Conservation (phyloP, 2,329 filamentous ascomycete species). For the Grosmannia clavigera region DNA sequence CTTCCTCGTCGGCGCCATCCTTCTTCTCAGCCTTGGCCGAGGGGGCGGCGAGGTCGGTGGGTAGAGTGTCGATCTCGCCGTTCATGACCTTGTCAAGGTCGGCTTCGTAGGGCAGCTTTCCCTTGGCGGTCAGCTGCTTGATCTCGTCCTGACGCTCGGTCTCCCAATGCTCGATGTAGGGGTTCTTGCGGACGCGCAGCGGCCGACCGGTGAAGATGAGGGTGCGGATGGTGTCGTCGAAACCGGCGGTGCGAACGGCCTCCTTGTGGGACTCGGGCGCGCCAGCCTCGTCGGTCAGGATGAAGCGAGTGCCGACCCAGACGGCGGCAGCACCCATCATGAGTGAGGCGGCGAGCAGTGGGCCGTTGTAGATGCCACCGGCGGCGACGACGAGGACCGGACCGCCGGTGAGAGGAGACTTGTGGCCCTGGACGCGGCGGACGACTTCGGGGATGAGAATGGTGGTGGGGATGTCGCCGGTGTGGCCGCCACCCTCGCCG, state of each 20-base stretch:
- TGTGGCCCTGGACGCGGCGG: constrained; percentile 66
- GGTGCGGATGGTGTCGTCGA: constrained; percentile 92
- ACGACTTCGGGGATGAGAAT: constrained; percentile 89
- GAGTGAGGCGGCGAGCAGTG: constrained; percentile 76
- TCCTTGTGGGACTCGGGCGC: constrained; percentile 92
- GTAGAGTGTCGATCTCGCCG: constrained; percentile 52
- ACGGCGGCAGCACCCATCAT: constrained; percentile 88
- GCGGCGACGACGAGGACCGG: constrained; percentile 88
- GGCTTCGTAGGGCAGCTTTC: constrained; percentile 83
- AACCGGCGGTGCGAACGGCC: constrained; percentile 78
- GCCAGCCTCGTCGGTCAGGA: constrained; percentile 86
- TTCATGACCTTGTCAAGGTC: constrained; percentile 72
- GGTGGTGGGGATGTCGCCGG: constrained; percentile 83
- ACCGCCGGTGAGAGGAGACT: constrained; percentile 73
- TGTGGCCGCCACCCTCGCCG: constrained; percentile 94
- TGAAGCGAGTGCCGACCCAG: constrained; percentile 95
- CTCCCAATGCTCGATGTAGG: constrained; percentile 95
- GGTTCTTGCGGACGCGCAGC: constrained; percentile 82
- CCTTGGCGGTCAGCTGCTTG: constrained; percentile 80
- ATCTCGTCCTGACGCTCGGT: constrained; percentile 82
- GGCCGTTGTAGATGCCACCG: constrained; percentile 87
- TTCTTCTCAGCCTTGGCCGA: constrained; percentile 32
- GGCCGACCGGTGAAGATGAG: constrained; percentile 98
- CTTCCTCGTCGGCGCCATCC: constrained; percentile 55
- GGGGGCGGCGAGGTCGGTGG: constrained; percentile 27